Evolutionary conservation across 495 filamentous ascomycete genomes (phyloP).

Genomic region (Hyaloscypha bicolor): DNA sequence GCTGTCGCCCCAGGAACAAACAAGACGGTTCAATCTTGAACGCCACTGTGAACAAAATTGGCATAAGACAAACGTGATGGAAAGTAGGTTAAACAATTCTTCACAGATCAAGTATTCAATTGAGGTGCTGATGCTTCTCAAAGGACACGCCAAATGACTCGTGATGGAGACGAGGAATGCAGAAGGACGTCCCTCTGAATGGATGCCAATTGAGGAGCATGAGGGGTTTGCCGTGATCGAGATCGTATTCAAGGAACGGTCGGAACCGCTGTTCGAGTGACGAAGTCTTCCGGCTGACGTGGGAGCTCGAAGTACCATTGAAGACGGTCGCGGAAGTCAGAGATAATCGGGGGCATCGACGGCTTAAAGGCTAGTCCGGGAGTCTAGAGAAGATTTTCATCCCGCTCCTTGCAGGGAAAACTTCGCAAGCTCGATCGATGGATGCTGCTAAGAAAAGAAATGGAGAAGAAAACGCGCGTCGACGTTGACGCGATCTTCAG

Average conservation of each 20-base stretch:
- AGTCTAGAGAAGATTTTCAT: neutral
- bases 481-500: neutral
- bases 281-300: neutral
- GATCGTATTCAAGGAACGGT: neutral
- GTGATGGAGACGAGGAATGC: too few species aligned
- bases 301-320: neutral
- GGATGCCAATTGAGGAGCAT: neutral
- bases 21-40: neutral
- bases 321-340: neutral
- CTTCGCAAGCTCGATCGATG: conserved; percentile 3
- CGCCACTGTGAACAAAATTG: neutral
- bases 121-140: too few species aligned
- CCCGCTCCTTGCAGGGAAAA: neutral
- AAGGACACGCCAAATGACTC: too few species aligned
- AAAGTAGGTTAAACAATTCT: too few species aligned
- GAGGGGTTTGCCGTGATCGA: neutral
- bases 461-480: conserved; percentile 12
- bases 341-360: neutral
- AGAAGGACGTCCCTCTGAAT: too few species aligned
- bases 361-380: neutral
- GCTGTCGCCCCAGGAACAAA: neutral
- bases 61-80: too few species aligned
- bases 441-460: conserved; percentile 19
- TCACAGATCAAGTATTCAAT: too few species aligned
- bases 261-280: neutral